A percentile compares a stretch with the other conserved stretches of the same genome.
phyloP scores from a whole-genome alignment of 2,329 filamentous ascomycete genomes.

The Pseudopyricularia javanii region DNA sequence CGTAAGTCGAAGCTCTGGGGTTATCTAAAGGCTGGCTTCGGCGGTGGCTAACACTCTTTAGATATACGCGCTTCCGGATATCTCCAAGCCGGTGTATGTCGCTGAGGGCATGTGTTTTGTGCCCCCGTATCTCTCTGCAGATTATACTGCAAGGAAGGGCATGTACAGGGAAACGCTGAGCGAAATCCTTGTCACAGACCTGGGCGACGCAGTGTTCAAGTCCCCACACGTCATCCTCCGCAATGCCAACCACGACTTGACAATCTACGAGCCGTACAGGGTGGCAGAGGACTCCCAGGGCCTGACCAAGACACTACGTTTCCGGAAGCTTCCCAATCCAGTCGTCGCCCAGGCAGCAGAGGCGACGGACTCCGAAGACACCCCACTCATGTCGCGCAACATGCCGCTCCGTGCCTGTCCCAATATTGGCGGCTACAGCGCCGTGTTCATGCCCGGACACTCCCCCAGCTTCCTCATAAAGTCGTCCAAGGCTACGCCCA shows the following conservation, averaged over 20 bases:
- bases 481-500: constrained; percentile 64
- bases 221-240: constrained; percentile 78
- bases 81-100: constrained; percentile 59
- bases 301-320: constrained; percentile 51
- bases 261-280: constrained; percentile 73
- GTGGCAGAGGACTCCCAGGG: constrained; percentile 22
- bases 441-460: constrained; percentile 70
- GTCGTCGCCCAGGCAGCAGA: constrained; percentile 46
- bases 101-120: constrained; percentile 69
- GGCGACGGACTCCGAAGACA: constrained; percentile 28
- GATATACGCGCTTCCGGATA: constrained; percentile 65
- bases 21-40: neutral
- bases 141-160: constrained; percentile 57
- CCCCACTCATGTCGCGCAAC: constrained; percentile 25
- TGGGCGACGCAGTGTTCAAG: constrained; percentile 61
- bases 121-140: constrained; percentile 61
- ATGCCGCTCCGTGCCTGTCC: constrained; percentile 44
- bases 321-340: constrained; percentile 63
- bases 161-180: constrained; percentile 60
- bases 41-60: constrained; percentile 18
- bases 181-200: constrained; percentile 72
- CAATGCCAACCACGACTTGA: constrained; percentile 68
- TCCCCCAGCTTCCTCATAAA: constrained; percentile 77
- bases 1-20: constrained; percentile 34
- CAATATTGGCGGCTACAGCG: constrained; percentile 65